Conservation (phyloP, 1,284 basidiomycete species). For the Lentinula novae-zelandiae region DNA sequence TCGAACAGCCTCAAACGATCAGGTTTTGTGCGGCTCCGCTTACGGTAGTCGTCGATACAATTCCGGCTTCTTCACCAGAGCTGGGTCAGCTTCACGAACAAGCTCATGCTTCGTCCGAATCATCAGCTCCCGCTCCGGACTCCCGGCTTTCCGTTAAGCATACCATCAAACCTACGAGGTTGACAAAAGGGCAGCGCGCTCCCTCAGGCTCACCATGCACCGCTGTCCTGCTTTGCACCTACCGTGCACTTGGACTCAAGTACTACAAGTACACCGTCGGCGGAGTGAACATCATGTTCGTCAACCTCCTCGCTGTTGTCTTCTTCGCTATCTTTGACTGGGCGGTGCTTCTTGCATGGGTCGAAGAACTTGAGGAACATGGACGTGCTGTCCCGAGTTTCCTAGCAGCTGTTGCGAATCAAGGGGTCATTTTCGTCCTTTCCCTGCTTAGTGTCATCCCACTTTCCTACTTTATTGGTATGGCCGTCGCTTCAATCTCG, state of each 20-base stretch:
- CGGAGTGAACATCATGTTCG: slow-evolving; percentile 97
- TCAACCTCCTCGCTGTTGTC: slow-evolving; percentile 92
- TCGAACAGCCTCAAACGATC: slow-evolving; percentile 78
- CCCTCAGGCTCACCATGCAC: slow-evolving; percentile 63
- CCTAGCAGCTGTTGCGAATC: slow-evolving; percentile 69
- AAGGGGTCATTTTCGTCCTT: slow-evolving; percentile 81
- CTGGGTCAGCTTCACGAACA: neutral
- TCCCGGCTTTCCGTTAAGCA: slow-evolving; percentile 48
- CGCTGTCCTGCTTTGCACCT: slow-evolving; percentile 93
- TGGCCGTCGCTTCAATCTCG: slow-evolving; percentile 98
- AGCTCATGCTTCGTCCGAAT: slow-evolving; percentile 20
- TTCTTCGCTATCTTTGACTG: slow-evolving; percentile 97
- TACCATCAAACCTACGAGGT: slow-evolving; percentile 27
- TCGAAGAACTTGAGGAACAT: slow-evolving; percentile 51
- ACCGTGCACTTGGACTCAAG: slow-evolving; percentile 85
- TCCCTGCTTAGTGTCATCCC: slow-evolving; percentile 93
- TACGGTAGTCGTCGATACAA: slow-evolving; percentile 8
- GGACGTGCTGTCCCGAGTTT: slow-evolving; percentile 62
- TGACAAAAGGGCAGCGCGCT: slow-evolving; percentile 71
- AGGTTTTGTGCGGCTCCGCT: slow-evolving; percentile 87
- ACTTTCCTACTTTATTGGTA: slow-evolving; percentile 98
- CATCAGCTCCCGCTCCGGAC: slow-evolving; percentile 20
- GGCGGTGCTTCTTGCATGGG: slow-evolving; percentile 74
- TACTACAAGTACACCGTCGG: slow-evolving; percentile 99
- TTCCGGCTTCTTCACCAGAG: neutral